Evolutionary conservation across 805 yeast genomes (phyloP).

Genomic region (Pichia nanzhaoensis): DNA sequence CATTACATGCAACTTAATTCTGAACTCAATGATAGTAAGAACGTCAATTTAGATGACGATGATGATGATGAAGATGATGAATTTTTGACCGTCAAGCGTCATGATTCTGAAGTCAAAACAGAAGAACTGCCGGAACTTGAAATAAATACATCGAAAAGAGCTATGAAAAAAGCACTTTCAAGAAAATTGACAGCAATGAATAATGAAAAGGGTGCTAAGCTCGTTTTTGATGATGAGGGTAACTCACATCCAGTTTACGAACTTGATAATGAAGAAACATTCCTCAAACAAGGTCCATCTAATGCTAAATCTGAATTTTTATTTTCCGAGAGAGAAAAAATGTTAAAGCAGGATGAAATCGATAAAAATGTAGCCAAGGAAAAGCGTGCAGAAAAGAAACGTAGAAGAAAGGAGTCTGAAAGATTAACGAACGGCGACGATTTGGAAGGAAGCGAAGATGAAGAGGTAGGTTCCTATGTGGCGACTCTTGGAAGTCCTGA

Average conservation of each 20-base stretch:
- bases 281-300: conserved; percentile 61
- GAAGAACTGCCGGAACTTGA: conserved; percentile 56
- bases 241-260: conserved; percentile 87
- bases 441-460: conserved; percentile 30
- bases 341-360: conserved; percentile 64
- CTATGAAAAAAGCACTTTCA: conserved; percentile 77
- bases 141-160: conserved; percentile 66
- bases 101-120: conserved; percentile 63
- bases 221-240: conserved; percentile 93
- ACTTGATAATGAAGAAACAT: conserved; percentile 83
- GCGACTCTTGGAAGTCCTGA: conserved; percentile 22
- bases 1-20: conserved; percentile 75
- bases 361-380: conserved; percentile 75
- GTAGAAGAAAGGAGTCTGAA: conserved; percentile 78
- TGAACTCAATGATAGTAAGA: conserved; percentile 24
- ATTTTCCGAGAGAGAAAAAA: conserved; percentile 53
- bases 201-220: conserved; percentile 57
- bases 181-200: conserved; percentile 63
- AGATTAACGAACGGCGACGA: conserved; percentile 38
- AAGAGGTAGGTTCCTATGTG: conserved; percentile 25
- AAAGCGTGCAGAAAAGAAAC: conserved; percentile 81
- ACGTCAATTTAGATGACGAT: conserved; percentile 25
- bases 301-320: conserved; percentile 56
- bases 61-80: conserved; percentile 63
- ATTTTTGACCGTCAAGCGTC: conserved; percentile 74